phyloP scores from a whole-genome alignment of 257 asterid genomes.

The Solanum dulcamara region DNA sequence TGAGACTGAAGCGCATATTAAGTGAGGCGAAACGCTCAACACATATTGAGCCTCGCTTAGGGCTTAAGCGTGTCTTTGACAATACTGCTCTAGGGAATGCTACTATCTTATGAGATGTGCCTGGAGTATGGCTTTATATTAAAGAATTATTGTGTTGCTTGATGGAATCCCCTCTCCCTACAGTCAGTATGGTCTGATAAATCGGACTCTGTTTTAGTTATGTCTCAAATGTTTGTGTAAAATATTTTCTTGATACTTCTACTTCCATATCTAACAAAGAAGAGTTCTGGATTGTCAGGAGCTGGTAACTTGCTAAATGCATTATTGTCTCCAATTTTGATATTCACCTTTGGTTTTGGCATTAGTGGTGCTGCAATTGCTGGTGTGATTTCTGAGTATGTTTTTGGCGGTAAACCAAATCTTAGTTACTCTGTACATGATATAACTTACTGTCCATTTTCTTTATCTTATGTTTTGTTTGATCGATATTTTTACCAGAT shows the following conservation, averaged over 20 bases:
- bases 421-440: constrained; percentile 15
- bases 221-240: background rate
- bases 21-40: background rate
- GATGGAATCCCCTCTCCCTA: background rate
- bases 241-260: background rate
- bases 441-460: background rate
- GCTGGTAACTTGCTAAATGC: constrained; percentile 82
- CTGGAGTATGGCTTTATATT: background rate
- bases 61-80: background rate
- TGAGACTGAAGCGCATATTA: too few relatives aligned
- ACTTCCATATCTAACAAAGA: background rate
- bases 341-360: constrained; percentile 59
- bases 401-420: constrained; percentile 64
- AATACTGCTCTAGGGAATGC: background rate
- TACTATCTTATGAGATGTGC: background rate
- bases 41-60: background rate
- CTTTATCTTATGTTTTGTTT: background rate
- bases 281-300: constrained; percentile 32
- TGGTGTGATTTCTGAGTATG: constrained; percentile 95
- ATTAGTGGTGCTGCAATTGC: constrained; percentile 86
- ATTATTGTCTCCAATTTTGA: constrained; percentile 59
- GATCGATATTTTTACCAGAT: constrained; percentile 35
- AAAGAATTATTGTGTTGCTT: background rate
- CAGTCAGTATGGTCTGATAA: background rate
- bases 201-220: background rate